Evolutionary conservation across 306 rosid genomes (phyloP).

Genomic region (Cucurbita pepo): DNA sequence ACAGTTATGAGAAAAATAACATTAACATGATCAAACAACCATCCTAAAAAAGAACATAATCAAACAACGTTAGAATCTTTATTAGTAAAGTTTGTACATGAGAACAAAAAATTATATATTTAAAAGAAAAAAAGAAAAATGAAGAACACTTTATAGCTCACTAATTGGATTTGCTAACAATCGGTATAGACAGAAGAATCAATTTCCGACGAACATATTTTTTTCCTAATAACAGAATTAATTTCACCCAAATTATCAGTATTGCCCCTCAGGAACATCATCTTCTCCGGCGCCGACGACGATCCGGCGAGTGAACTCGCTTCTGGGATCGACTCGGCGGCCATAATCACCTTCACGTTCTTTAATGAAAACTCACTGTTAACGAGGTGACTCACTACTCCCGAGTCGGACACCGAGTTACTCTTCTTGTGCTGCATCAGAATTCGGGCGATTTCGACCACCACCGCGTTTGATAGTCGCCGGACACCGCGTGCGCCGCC

Average conservation of each 20-base stretch:
- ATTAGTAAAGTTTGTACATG: not conserved
- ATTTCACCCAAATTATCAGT: slow-evolving; percentile 21
- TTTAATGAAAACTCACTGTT: slow-evolving; percentile 23
- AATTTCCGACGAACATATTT: slow-evolving; percentile 36
- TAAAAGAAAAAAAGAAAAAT: not conserved
- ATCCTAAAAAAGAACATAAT: too few species aligned
- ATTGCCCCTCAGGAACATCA: slow-evolving; percentile 33
- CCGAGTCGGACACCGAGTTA: slow-evolving; percentile 38
- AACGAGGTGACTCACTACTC: slow-evolving; percentile 45
- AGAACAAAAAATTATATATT: not conserved
- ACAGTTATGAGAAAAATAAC: too few species aligned
- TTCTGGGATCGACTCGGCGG: slow-evolving; percentile 41
- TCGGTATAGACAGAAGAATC: slow-evolving; percentile 76
- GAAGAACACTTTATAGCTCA: not conserved
- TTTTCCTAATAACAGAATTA: slow-evolving; percentile 30
- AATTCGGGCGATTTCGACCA: slow-evolving; percentile 47
- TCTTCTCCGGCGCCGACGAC: slow-evolving; percentile 17
- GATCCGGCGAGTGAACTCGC: slow-evolving; percentile 23
- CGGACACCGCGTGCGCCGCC: slow-evolving; percentile 84
- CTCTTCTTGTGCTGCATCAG: slow-evolving; percentile 36
- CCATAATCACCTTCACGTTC: slow-evolving; percentile 25
- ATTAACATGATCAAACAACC: too few species aligned
- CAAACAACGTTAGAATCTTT: not conserved
- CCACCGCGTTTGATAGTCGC: slow-evolving; percentile 30
- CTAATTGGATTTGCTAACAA: slow-evolving; percentile 24